Conservation (phyloP, 2,329 filamentous ascomycete species). For the Madurella mycetomatis region DNA sequence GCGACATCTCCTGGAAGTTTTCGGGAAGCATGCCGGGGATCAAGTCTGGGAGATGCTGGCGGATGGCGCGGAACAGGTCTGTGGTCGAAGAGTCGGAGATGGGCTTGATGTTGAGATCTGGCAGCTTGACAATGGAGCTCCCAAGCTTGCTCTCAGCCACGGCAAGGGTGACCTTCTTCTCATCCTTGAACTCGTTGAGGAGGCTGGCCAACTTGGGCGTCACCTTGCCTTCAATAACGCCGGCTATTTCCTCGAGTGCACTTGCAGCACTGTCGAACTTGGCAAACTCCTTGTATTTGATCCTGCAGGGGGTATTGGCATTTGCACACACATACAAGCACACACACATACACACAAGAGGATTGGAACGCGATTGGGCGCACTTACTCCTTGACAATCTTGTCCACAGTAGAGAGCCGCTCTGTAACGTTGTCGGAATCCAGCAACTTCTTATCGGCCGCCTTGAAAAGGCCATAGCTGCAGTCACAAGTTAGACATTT, state of each 20-base stretch:
- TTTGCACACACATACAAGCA: background rate
- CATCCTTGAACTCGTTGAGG: constrained; percentile 86
- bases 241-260: constrained; percentile 84
- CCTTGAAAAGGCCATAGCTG: constrained; percentile 97
- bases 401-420: constrained; percentile 74
- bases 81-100: constrained; percentile 76
- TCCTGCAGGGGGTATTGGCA: constrained; percentile 42
- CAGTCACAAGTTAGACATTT: constrained; percentile 16
- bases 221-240: constrained; percentile 90
- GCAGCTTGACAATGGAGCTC: constrained; percentile 86
- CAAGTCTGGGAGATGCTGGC: constrained; percentile 81
- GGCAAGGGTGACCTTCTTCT: constrained; percentile 93
- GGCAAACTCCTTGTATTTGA: constrained; percentile 95
- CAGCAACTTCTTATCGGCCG: constrained; percentile 96
- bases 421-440: constrained; percentile 76
- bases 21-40: constrained; percentile 82
- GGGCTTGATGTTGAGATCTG: constrained; percentile 77
- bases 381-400: constrained; percentile 78
- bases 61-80: constrained; percentile 92
- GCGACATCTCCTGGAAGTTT: constrained; percentile 88
- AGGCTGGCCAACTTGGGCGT: constrained; percentile 78
- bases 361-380: background rate
- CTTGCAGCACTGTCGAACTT: constrained; percentile 94
- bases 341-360: background rate
- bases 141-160: constrained; percentile 92